Base-by-base conservation (phyloP, 371 early-diverging fungal genomes). In the Amoeboaphelidium occidentale region DNA sequence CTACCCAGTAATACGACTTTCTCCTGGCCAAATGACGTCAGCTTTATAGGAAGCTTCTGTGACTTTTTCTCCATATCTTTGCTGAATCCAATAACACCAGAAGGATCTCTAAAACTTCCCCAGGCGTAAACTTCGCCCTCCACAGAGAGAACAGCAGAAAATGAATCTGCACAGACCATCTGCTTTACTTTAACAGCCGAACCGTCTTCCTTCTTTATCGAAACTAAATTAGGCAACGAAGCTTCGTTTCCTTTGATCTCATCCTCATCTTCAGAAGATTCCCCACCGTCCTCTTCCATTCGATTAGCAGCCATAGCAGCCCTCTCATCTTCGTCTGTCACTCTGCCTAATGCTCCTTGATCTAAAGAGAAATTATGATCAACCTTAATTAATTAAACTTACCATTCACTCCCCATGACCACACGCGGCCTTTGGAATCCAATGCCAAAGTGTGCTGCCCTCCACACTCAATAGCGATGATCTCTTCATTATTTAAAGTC, bases 81-180 rank as follows among this genome's bases (percentile, higher is more conserved):
- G 45, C 45, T 27, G 27, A 58, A 57, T 27, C 67, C 67, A 42
- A 62, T 53, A n/a, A 60, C 57, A 22, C 67, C 67, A 42, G 51
- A 51, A 0, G 54, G 45, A 25, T 52, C 53, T 50, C 64, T 54
- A 53, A 64, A 66, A 23, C 60, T 58, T 6, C 67, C 67, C 62
- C 67, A 66, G 3, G 53, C 54, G 45, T 50, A 66, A 2, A 66
- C 51, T 45, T 58, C 25, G 3, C 56, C 58, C 13, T 49, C 55
- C 14, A 49, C 25, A 13, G 61, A 60, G 20, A 66, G 24, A 26
- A 57, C 55, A 17, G 57, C 64, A 23, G 63, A 64, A 42, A 56
- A 53, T 12, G 61, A 62, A 25, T 56, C 58, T 2, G 64, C 67
- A 28, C 57, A 55, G 20, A 46, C 47, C 27, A 66, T 61, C 23